Evolutionary conservation across 2,329 filamentous ascomycete species (phyloP).

Genomic region (Penicillium sclerotigenum): DNA sequence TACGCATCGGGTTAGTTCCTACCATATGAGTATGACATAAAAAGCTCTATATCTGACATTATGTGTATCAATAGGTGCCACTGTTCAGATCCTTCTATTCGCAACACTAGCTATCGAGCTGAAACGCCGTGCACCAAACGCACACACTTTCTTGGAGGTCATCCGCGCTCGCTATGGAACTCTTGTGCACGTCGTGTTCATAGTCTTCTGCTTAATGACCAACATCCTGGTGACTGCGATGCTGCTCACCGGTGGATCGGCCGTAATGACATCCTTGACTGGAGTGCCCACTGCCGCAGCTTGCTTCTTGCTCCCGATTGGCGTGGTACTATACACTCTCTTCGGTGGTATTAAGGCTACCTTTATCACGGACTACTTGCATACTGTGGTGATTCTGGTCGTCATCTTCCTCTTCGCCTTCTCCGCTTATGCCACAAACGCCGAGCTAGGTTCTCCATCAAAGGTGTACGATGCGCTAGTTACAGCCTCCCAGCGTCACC

Average conservation of each 20-base stretch:
- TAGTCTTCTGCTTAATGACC: conserved; percentile 76
- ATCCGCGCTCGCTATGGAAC: conserved; percentile 76
- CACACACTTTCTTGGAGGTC: conserved; percentile 79
- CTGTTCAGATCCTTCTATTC: conserved; percentile 83
- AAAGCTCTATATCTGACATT: conserved; percentile 54
- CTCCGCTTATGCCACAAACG: conserved; percentile 72
- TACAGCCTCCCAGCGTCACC: conserved; percentile 64
- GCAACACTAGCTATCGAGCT: conserved; percentile 87
- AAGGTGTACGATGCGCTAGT: conserved; percentile 76
- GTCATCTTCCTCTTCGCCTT: conserved; percentile 85
- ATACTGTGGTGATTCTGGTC: conserved; percentile 70
- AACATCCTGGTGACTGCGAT: conserved; percentile 86
- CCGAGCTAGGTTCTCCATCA: conserved; percentile 68
- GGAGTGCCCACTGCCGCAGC: conserved; percentile 76
- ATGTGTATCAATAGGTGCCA: conserved; percentile 54
- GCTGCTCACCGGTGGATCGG: conserved; percentile 79
- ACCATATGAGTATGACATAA: neutral
- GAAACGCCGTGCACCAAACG: conserved; percentile 82
- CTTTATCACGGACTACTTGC: conserved; percentile 80
- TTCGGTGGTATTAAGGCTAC: conserved; percentile 79
- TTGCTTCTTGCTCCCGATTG: conserved; percentile 77
- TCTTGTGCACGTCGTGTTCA: conserved; percentile 71
- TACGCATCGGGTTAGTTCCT: conserved; percentile 59
- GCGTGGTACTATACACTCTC: conserved; percentile 76
- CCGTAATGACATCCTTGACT: conserved; percentile 68